Evolutionary conservation across 257 asterid species (phyloP), one percentile per base, ranked within the genome.

Genomic region (Eucommia ulmoides): DNA sequence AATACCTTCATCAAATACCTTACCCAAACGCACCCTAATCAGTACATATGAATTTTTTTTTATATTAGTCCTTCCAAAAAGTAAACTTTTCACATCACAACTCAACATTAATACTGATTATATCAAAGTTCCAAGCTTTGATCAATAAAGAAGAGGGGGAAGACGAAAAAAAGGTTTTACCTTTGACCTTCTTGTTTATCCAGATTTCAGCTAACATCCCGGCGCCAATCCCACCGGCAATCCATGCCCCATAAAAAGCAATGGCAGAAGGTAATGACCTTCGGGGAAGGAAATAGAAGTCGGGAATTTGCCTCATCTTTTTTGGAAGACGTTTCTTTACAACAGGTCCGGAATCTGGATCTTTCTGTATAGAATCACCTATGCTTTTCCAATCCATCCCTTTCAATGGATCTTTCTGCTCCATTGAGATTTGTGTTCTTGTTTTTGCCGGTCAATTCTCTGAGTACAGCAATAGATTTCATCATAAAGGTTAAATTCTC

Each of bases 211-310:
- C 59, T 41, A 82, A 65, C 93, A 89, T 85, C 54, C 93, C 96
- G 20, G 94, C 86, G 26, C 93, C 93, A 64, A 85, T 46, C 38
- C 98, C 98, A 58, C 75, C 94, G 62, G 74, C 86, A 59, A 85
- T 80, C 53, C 77, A 82, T 6, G 84, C 65, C 21, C 94, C 88
- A 22, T 74, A 80, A 41, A 63, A 74, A 18, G 80, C 71, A 24
- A 68, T 51, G 17, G 74, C 63, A n/a, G 65, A 69, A 8, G 77
- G 55, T 45, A 66, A 60, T 19, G 98, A 74, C 51, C 59, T 72
- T 58, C 83, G 79, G 23, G 94, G 94, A 65, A 89, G 80, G 72
- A 82, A 89, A 77, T 82, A 88, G 50, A 29, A 62, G 6, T 89
- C 93, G 1, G 98, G 96, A 52, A 85, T 72, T 69, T 78, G 76